These are phyloP conservation scores for Xylariomycetidae sp. DNA, from an alignment of 2,329 filamentous ascomycete genomes.

Conservation along the genomic window DNA sequence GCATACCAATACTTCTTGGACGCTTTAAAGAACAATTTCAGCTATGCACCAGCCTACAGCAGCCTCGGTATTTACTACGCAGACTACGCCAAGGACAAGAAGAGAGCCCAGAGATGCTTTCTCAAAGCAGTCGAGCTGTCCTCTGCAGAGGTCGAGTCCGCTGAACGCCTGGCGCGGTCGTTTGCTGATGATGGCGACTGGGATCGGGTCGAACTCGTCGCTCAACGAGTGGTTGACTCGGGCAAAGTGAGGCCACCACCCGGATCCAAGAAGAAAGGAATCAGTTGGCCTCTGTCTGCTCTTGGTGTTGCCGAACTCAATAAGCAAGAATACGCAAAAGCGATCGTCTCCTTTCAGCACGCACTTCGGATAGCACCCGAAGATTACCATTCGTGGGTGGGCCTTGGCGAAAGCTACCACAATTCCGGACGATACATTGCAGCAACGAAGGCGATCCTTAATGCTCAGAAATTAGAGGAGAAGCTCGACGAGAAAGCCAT, in stretches of 20 bases:
- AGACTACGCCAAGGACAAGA: slow-evolving; percentile 84
- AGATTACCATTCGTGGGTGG: slow-evolving; percentile 95
- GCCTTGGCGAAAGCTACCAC: slow-evolving; percentile 94
- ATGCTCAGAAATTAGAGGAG: slow-evolving; percentile 73
- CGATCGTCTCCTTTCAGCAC: slow-evolving; percentile 87
- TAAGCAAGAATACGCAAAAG: slow-evolving; percentile 83
- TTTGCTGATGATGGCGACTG: slow-evolving; percentile 92
- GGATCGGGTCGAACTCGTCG: slow-evolving; percentile 92
- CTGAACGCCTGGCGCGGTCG: slow-evolving; percentile 76
- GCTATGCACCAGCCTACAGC: slow-evolving; percentile 86
- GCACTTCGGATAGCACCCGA: slow-evolving; percentile 77
- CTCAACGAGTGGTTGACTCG: slow-evolving; percentile 88
- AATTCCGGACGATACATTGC: slow-evolving; percentile 90
- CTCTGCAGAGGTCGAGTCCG: slow-evolving; percentile 76
- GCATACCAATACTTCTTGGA: slow-evolving; percentile 81
- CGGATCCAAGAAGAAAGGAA: slow-evolving; percentile 86
- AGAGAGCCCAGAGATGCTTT: slow-evolving; percentile 84
- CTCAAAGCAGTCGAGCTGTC: slow-evolving; percentile 96
- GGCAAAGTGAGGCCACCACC: slow-evolving; percentile 86
- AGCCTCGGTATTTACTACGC: slow-evolving; percentile 86
- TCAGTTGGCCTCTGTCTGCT: slow-evolving; percentile 94
- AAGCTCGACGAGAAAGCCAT: slow-evolving; percentile 47
- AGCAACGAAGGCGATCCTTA: slow-evolving; percentile 84
- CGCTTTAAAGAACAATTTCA: slow-evolving; percentile 80
- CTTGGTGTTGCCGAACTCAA: slow-evolving; percentile 92